Conservation (phyloP, 2,329 filamentous ascomycete genomes). For the Fusarium clavum region DNA sequence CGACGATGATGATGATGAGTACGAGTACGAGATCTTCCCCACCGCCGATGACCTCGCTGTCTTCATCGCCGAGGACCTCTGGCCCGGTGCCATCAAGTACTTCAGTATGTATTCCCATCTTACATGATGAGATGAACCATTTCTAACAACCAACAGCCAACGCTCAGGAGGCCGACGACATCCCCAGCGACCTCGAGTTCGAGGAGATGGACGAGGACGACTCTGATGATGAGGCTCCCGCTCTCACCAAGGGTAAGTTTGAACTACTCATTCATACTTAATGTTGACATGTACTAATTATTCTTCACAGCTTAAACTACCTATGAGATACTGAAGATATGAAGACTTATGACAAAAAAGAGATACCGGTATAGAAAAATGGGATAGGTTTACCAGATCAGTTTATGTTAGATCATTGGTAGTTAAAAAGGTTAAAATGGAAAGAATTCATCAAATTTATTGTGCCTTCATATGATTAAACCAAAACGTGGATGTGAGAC, state of each 20-base stretch:
- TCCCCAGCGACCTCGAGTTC: slow-evolving; percentile 74
- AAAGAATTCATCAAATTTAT: slow-evolving; percentile 2
- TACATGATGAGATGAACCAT: background rate
- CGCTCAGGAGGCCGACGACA: slow-evolving; percentile 75
- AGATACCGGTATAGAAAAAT: slow-evolving; percentile 20
- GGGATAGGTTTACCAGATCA: slow-evolving; percentile 13
- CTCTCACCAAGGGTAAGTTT: slow-evolving; percentile 60
- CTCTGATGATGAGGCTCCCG: slow-evolving; percentile 52
- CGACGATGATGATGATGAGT: slow-evolving; percentile 71
- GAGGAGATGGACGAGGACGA: slow-evolving; percentile 65
- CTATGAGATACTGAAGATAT: slow-evolving; percentile 24
- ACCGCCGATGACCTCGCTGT: slow-evolving; percentile 85
- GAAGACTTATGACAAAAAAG: slow-evolving; percentile 15
- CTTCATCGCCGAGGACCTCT: slow-evolving; percentile 86
- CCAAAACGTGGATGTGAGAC: background rate
- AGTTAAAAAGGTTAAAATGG: slow-evolving; percentile 14
- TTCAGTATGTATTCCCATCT: slow-evolving; percentile 75
- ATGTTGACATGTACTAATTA: slow-evolving; percentile 25
- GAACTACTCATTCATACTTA: slow-evolving; percentile 13
- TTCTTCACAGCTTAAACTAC: slow-evolving; percentile 43
- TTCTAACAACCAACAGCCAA: slow-evolving; percentile 53
- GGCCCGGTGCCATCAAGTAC: slow-evolving; percentile 88
- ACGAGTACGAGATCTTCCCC: slow-evolving; percentile 86
- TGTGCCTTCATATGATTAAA: slow-evolving; percentile 2
- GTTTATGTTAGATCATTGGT: slow-evolving; percentile 11